Evolutionary conservation across 2,329 filamentous ascomycete species (phyloP), one percentile per base, ranked within the genome.

Genomic region (Chalaropsis ovoidea): DNA sequence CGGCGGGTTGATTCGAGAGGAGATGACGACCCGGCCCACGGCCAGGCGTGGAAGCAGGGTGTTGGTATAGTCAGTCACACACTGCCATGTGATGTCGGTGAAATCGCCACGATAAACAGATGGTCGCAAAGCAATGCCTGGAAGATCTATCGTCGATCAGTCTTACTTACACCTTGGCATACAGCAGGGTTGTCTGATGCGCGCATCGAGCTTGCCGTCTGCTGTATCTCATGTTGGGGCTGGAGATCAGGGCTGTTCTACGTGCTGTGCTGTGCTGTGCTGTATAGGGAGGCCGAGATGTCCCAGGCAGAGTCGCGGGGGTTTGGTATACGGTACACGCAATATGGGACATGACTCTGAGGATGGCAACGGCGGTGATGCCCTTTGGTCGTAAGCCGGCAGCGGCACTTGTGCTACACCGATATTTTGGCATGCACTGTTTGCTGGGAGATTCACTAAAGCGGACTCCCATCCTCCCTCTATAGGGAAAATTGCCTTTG

Each of bases 381-480:
- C 24, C 22, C 24, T 56, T 56, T 8, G 24, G 24, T 22, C 15
- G 27, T 56, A 35, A 56, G 27, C 52, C 24, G 22, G 13, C 24
- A 35, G 13, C 24, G 8, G 17, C 35, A 31, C 17, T 8, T 56
- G 52, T 56, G 52, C 15, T 35, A 56, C 52, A 27, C 27, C 45
- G 27, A 61, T 42, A 27, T 61, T 61, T 3, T 61, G 31, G 43
- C 45, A 62, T 1, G 19, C 10, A 39, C 35, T 39, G 35, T 39
- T 39, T 10, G 35, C 35, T 39, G 35, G 35, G 35, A 52, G 41
- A 24, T 54, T 7, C 11, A 56, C 1, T 17, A 35, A 47, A 54
- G n/a, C n/a, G 41, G 62, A 63, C 62, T 35, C 62, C 45, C 45
- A 63, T 41, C n/a, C 52, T n/a, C 52, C 19, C 42, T 49, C 19